These are phyloP conservation scores for Secale cereale DNA, from an alignment of 176 grass and related monocot genomes.

Conservation along the genomic window DNA sequence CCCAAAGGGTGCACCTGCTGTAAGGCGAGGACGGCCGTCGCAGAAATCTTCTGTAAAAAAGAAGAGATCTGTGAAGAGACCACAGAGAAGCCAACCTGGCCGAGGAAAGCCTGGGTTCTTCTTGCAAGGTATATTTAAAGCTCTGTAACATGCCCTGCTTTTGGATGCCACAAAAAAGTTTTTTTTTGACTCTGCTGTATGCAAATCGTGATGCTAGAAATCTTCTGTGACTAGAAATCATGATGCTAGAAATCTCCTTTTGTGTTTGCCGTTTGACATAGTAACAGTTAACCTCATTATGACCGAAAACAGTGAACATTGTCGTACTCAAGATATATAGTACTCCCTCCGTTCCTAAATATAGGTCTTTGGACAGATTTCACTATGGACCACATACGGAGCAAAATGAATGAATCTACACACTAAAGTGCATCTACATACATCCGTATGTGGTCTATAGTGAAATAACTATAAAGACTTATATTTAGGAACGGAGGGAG, in stretches of 20 bases:
- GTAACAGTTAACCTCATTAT: background rate
- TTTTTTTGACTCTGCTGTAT: background rate
- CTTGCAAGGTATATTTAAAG: constrained; percentile 56
- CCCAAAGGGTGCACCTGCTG: constrained; percentile 33
- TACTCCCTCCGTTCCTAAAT: too few relatives aligned
- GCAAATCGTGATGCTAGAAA: background rate
- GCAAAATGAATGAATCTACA: too few relatives aligned
- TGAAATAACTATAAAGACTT: too few relatives aligned
- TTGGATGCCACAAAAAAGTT: background rate
- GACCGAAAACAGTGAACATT: background rate
- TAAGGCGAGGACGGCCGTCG: constrained; percentile 39
- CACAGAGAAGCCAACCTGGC: constrained; percentile 53
- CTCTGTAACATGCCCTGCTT: background rate
- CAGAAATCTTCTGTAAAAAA: constrained; percentile 65
- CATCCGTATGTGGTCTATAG: too few relatives aligned
- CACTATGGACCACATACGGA: too few relatives aligned
- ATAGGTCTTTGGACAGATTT: too few relatives aligned
- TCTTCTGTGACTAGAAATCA: background rate
- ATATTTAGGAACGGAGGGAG: too few relatives aligned
- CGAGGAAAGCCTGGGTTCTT: constrained; percentile 50
- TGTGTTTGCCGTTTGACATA: background rate
- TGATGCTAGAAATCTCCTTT: background rate
- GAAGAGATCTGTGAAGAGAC: constrained; percentile 73
- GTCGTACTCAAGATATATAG: background rate
- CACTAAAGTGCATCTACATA: too few relatives aligned